Conservation (phyloP, 441 rosid genomes). For the Capsella rubella region DNA sequence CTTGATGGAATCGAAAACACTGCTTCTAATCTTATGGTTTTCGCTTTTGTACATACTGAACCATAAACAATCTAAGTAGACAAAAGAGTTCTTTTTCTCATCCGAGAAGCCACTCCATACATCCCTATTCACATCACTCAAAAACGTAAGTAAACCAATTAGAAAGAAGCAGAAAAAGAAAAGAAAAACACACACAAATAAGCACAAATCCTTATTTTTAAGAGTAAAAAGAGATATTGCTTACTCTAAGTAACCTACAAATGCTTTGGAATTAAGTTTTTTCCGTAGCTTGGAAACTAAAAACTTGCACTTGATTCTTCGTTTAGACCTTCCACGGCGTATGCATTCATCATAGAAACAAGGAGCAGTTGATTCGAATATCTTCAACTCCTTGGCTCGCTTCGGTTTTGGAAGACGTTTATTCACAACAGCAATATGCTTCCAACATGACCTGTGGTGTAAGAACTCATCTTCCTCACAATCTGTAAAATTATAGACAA, state of each 20-base stretch:
- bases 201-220: neutral
- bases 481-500: conserved; percentile 29
- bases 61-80: conserved; percentile 71
- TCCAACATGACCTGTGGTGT: conserved; percentile 75
- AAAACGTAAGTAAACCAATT: conserved; percentile 4
- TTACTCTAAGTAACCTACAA: conserved; percentile 63
- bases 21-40: conserved; percentile 47
- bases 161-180: neutral
- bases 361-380: conserved; percentile 41
- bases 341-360: conserved; percentile 57
- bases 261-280: conserved; percentile 55
- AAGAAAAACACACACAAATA: neutral
- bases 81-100: conserved; percentile 55
- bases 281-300: conserved; percentile 46
- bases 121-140: conserved; percentile 48
- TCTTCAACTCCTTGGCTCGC: conserved; percentile 35
- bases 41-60: conserved; percentile 60
- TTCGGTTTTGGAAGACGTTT: conserved; percentile 39
- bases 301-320: conserved; percentile 49
- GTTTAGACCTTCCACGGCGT: conserved; percentile 53
- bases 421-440: conserved; percentile 47
- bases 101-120: conserved; percentile 62
- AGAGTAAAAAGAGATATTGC: conserved; percentile 29
- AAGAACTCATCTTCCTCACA: conserved; percentile 40
- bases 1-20: conserved; percentile 71